These are phyloP conservation scores for Jamesozyma piceae DNA, from an alignment of 805 yeast species.

Conservation along the genomic window DNA sequence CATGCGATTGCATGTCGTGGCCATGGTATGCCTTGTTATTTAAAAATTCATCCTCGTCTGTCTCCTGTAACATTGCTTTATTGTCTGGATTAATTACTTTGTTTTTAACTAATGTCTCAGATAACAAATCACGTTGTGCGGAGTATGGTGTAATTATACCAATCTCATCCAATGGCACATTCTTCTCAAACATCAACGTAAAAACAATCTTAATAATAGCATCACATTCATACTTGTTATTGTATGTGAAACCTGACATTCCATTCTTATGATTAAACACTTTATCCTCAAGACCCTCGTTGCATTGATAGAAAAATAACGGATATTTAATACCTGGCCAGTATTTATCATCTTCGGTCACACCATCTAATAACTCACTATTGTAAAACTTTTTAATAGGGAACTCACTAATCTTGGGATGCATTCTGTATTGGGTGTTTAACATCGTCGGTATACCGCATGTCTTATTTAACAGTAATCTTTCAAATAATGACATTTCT, in stretches of 20 bases:
- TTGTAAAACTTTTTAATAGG: conserved; percentile 45
- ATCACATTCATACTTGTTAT: conserved; percentile 45
- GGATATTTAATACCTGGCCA: conserved; percentile 45
- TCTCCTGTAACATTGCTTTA: conserved; percentile 39
- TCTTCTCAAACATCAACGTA: conserved; percentile 45
- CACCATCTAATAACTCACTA: conserved; percentile 47
- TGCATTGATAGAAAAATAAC: conserved; percentile 53
- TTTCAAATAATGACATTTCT: conserved; percentile 59
- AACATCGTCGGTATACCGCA: conserved; percentile 56
- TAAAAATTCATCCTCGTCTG: conserved; percentile 53
- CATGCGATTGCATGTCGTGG: conserved; percentile 6
- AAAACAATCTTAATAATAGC: conserved; percentile 40
- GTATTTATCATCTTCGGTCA: conserved; percentile 41
- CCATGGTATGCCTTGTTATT: conserved; percentile 21
- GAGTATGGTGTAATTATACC: conserved; percentile 71
- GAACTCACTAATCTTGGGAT: conserved; percentile 51
- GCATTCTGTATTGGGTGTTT: conserved; percentile 63
- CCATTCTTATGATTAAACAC: conserved; percentile 37
- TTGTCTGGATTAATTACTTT: conserved; percentile 46
- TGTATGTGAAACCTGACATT: conserved; percentile 49
- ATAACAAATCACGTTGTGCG: conserved; percentile 59
- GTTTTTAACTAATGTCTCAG: conserved; percentile 41
- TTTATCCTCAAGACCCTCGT: conserved; percentile 38
- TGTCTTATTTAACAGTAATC: conserved; percentile 53
- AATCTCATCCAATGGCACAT: conserved; percentile 41